Evolutionary conservation across 225 moss, liverwort and hornwort genomes (phyloP), one percentile per base, ranked within the genome.

Genomic region (Antitrichia curtipendula): DNA sequence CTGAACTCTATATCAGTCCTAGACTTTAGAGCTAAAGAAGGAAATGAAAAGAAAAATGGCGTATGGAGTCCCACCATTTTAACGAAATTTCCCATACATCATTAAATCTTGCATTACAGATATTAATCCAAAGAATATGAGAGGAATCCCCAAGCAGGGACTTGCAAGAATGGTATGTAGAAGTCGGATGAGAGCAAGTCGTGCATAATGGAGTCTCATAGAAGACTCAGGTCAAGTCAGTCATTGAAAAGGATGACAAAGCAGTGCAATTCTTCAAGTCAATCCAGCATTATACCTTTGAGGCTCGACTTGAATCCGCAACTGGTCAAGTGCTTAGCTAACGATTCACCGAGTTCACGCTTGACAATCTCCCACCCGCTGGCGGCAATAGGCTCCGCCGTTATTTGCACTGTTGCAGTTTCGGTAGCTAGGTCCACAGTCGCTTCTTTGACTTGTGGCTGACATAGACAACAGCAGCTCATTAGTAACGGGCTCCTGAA

Each of bases 291-390:
- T 29, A 59, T 93, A 98, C 98, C 98, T 97, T 95, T 93, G 17
- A 99, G 86, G 80, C 91, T 91, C 50, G 98, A 99, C 84, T 95
- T 99, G 94, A 97, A 99, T 70, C 98, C 98, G 86, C 95, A 96
- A 91, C 91, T 99, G 28, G 95, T 99, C 88, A 97, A 92, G 85
- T 97, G 97, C 53, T 94, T 93, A 56, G 98, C 98, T 82, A 99
- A 82, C 50, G 90, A 87, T 89, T 96, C 94, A 31, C 92, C 98
- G 65, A 99, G 88, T 90, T 95, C 93, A 73, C 91, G 90, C 93
- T 96, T 99, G 32, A 84, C 83, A 81, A 87, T 91, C 80, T 91
- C 91, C 94, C 93, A 94, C 23, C 90, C 95, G 80, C 68, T 91
- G 74, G 90, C 79, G 28, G 87, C 90, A 75, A 91, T 91, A 91